Conservation (phyloP, 2,329 filamentous ascomycete species). For the Graphilbum ipis-grandicollis region DNA sequence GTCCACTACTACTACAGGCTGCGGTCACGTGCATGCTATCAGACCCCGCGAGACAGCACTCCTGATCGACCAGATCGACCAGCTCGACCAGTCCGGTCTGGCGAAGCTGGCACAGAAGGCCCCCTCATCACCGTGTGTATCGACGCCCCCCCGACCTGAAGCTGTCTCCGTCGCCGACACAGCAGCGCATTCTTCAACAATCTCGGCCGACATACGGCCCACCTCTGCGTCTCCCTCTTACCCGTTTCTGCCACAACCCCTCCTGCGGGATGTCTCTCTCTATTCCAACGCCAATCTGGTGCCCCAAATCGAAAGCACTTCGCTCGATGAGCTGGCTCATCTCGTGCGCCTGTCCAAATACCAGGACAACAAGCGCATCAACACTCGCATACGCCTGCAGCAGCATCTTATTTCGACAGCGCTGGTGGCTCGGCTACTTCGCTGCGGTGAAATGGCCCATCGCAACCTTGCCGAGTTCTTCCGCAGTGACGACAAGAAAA, state of each 20-base stretch:
- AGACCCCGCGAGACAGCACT: no score
- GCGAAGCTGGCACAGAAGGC: no score
- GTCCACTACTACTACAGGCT: no score
- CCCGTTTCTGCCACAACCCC: constrained; percentile 26
- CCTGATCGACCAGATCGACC: no score
- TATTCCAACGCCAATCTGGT: constrained; percentile 46
- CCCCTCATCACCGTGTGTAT: no score
- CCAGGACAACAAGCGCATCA: constrained; percentile 63
- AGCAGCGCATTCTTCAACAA: no score
- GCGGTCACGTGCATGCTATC: no score
- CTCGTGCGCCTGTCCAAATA: constrained; percentile 63
- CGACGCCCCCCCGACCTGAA: no score
- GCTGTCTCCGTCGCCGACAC: no score
- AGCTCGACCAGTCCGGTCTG: no score
- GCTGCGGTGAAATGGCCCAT: constrained; percentile 58
- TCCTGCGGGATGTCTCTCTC: constrained; percentile 47
- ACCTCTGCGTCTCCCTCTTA: constrained; percentile 9
- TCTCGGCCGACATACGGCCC: background rate
- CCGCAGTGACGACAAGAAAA: constrained; percentile 60
- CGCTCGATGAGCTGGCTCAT: constrained; percentile 61
- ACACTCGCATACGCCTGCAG: constrained; percentile 56
- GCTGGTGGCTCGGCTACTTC: constrained; percentile 54
- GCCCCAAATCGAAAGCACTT: constrained; percentile 46
- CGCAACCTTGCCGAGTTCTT: constrained; percentile 64
- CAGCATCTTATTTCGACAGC: constrained; percentile 59